Percentiles rank a stretch among this genome's conserved stretches.
Conservation (phyloP, 2,329 filamentous ascomycete genomes). For the Polychaeton citri region DNA sequence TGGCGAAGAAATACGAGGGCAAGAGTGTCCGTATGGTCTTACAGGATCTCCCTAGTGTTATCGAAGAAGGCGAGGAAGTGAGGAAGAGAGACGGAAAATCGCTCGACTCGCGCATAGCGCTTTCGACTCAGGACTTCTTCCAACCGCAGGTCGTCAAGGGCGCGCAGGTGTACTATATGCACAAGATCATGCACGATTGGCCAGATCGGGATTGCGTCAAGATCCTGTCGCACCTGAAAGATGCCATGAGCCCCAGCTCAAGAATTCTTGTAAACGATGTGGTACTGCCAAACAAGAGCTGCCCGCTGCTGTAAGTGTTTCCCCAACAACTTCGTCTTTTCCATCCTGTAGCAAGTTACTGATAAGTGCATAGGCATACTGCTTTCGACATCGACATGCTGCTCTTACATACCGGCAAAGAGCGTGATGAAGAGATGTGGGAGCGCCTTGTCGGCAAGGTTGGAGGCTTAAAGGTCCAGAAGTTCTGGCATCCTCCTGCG, state of each 20-base stretch:
- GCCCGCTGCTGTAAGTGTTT: not conserved
- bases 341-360: not conserved
- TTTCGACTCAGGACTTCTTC: slow-evolving; percentile 18
- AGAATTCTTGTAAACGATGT: slow-evolving; percentile 3
- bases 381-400: slow-evolving; percentile 1
- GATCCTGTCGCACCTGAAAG: slow-evolving; percentile 6
- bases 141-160: slow-evolving; percentile 17
- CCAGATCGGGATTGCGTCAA: slow-evolving; percentile 5
- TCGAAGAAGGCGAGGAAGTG: slow-evolving; percentile 7
- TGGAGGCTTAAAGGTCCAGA: slow-evolving; percentile 1
- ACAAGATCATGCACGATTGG: slow-evolving; percentile 9
- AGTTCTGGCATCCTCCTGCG: slow-evolving; percentile 1
- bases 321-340: not conserved
- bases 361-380: not conserved
- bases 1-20: slow-evolving; percentile 7
- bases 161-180: slow-evolving; percentile 7
- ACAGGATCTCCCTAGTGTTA: slow-evolving; percentile 13
- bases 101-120: slow-evolving; percentile 5
- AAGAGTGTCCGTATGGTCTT: slow-evolving; percentile 12
- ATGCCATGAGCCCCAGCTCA: slow-evolving; percentile 4
- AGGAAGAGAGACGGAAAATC: not conserved
- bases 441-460: slow-evolving; percentile 5
- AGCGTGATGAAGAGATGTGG: slow-evolving; percentile 1
- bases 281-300: slow-evolving; percentile 3
- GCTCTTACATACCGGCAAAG: not conserved